Conservation (phyloP, 306 rosid genomes). For the Quercus bicolor region DNA sequence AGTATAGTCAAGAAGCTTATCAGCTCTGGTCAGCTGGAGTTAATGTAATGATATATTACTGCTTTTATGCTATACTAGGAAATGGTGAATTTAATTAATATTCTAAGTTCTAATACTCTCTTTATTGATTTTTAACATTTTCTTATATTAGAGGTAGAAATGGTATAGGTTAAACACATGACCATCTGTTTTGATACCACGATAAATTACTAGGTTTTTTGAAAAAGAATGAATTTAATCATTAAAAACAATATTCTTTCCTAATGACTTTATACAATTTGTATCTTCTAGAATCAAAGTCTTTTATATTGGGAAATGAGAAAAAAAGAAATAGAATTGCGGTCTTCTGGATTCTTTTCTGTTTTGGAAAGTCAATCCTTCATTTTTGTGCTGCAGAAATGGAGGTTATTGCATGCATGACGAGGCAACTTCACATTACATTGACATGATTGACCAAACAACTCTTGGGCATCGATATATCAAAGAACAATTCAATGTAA, state of each 20-base stretch:
- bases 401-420: constrained; percentile 97
- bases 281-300: too few species aligned
- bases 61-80: constrained; percentile 20
- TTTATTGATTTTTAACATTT: too few species aligned
- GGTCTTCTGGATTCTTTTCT: background rate
- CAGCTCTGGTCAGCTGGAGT: constrained; percentile 74
- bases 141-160: too few species aligned
- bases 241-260: too few species aligned
- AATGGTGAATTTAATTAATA: background rate
- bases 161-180: too few species aligned
- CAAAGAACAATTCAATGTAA: constrained; percentile 57
- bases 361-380: constrained; percentile 57
- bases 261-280: too few species aligned
- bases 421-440: constrained; percentile 78
- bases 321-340: too few species aligned
- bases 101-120: background rate
- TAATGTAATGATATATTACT: constrained; percentile 40
- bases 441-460: constrained; percentile 93
- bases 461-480: constrained; percentile 77
- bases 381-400: constrained; percentile 48
- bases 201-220: background rate
- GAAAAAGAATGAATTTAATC: too few species aligned
- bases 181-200: too few species aligned
- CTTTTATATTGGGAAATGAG: too few species aligned
- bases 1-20: constrained; percentile 51